These are phyloP conservation scores for Acmispon strigosus DNA, from an alignment of 306 rosid species.

Conservation along the genomic window DNA sequence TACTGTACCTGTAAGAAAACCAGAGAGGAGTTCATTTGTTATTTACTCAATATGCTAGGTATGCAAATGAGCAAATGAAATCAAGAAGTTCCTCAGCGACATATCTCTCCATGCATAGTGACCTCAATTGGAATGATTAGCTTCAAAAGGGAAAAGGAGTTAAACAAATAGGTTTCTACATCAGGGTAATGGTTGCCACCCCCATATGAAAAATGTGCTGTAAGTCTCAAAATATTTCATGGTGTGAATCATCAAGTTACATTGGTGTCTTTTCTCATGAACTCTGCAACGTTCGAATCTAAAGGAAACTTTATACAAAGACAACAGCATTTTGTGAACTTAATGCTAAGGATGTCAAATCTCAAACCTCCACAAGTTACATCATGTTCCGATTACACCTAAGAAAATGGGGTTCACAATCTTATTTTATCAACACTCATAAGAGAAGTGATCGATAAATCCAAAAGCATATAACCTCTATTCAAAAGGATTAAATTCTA, in stretches of 20 bases:
- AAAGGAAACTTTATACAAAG: conserved; percentile 15
- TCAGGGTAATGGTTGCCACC: conserved; percentile 14
- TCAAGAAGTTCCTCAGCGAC: conserved; percentile 12
- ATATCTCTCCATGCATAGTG: not conserved
- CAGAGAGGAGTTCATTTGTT: conserved; percentile 13
- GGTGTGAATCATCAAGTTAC: conserved; percentile 2
- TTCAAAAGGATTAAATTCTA: conserved; percentile 1
- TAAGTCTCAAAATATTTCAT: not conserved
- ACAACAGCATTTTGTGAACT: not conserved
- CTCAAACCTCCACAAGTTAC: conserved; percentile 4
- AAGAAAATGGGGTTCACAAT: conserved; percentile 5
- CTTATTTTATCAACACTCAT: conserved; percentile 5
- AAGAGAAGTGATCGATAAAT: conserved; percentile 22
- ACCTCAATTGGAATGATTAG: conserved; percentile 12
- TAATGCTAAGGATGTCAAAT: not conserved
- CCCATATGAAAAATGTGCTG: not conserved
- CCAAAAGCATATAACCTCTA: conserved; percentile 7
- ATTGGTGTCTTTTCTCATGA: conserved; percentile 3
- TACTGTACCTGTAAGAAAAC: conserved; percentile 68
- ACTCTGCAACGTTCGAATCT: conserved; percentile 12
- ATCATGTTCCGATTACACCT: not conserved
- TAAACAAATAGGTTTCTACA: conserved; percentile 9
- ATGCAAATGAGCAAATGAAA: conserved; percentile 17
- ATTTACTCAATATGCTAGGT: conserved; percentile 16
- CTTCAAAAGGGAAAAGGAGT: conserved; percentile 7